phyloP scores from a whole-genome alignment of 768 basidiomycete species.

The Tephrocybe sp. region DNA sequence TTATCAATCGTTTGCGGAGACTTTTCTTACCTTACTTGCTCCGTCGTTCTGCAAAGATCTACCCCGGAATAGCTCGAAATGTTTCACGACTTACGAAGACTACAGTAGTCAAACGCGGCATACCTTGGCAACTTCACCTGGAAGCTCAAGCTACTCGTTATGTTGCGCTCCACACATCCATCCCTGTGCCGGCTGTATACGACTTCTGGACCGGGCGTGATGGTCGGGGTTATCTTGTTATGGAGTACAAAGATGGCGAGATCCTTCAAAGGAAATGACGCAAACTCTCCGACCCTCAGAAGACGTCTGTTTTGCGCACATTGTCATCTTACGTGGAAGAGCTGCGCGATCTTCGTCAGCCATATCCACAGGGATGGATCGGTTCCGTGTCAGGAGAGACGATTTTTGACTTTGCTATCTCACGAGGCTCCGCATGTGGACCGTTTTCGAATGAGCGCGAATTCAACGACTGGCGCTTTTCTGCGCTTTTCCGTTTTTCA shows the following conservation, averaged over 20 bases:
- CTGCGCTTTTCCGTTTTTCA: conserved; percentile 5
- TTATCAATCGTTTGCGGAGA: no score
- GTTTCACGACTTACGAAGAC: neutral
- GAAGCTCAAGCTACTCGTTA: no score
- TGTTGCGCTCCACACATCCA: no score
- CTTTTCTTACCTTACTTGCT: no score
- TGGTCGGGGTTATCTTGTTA: neutral
- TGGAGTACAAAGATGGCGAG: neutral
- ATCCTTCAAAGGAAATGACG: neutral
- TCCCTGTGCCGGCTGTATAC: no score
- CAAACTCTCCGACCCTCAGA: neutral
- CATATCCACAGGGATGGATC: no score
- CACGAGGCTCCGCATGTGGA: neutral
- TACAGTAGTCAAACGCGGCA: neutral
- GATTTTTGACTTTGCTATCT: neutral
- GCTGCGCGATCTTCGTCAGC: no score
- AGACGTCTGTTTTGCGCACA: neutral
- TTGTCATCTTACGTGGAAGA: no score
- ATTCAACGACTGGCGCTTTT: conserved; percentile 15
- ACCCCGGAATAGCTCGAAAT: neutral
- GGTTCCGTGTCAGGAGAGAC: neutral
- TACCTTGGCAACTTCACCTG: no score
- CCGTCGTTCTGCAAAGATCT: neutral
- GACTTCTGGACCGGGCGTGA: no score
- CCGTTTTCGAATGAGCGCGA: neutral